phyloP scores from a whole-genome alignment of 2,329 filamentous ascomycete genomes.

The Thelonectria blattea region DNA sequence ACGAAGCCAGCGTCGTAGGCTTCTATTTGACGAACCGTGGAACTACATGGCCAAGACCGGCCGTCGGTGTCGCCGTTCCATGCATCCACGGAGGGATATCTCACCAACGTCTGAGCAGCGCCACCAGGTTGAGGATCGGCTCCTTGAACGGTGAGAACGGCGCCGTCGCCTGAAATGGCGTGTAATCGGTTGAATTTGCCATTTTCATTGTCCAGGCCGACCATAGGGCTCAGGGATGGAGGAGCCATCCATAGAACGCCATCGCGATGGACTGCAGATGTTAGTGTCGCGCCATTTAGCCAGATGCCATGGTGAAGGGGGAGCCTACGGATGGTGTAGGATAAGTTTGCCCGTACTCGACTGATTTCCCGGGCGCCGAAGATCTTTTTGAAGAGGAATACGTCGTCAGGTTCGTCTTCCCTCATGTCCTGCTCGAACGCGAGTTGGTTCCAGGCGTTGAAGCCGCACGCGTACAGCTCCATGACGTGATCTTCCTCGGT shows the following conservation, averaged over 20 bases:
- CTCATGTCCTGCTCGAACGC: constrained; percentile 39
- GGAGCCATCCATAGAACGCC: constrained; percentile 31
- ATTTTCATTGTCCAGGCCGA: not conserved
- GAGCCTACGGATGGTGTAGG: constrained; percentile 54
- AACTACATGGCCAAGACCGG: constrained; percentile 32
- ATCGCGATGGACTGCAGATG: constrained; percentile 32
- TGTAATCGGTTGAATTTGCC: constrained; percentile 15
- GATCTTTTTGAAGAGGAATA: constrained; percentile 51
- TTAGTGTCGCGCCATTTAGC: not conserved
- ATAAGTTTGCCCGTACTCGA: constrained; percentile 44
- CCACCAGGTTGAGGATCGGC: not conserved
- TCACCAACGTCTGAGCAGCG: constrained; percentile 20
- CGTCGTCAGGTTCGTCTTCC: constrained; percentile 51
- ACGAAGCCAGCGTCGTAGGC: constrained; percentile 58
- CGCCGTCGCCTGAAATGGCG: constrained; percentile 29
- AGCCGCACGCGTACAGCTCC: constrained; percentile 61
- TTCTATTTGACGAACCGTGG: constrained; percentile 48
- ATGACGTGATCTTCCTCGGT: constrained; percentile 35
- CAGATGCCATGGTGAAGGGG: too few relatives aligned
- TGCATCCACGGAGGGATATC: constrained; percentile 33
- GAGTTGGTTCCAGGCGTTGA: constrained; percentile 66
- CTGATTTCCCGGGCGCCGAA: constrained; percentile 46
- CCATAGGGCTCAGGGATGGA: not conserved
- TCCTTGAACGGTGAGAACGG: constrained; percentile 11
- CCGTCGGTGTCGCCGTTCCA: constrained; percentile 18